Percentiles rank a stretch among this genome's conserved stretches.
Conservation (phyloP, 768 basidiomycete species). For the Botryobasidium botryosum region DNA sequence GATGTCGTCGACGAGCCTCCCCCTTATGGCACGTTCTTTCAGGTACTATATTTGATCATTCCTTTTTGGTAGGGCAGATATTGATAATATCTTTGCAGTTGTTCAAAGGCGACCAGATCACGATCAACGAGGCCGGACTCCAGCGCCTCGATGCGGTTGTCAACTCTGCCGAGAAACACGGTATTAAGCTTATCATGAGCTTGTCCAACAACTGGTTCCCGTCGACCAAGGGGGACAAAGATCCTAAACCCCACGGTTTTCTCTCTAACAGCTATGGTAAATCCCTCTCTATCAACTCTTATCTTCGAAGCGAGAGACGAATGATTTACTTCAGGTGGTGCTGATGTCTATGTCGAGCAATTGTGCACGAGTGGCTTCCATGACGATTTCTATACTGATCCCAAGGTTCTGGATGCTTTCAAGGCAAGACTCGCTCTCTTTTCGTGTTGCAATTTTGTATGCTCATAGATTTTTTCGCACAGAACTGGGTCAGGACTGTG, state of each 20-base stretch:
- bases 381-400: slow-evolving; percentile 11
- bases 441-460: background rate
- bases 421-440: background rate
- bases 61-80: background rate
- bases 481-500: slow-evolving; percentile 5
- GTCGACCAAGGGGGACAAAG: background rate
- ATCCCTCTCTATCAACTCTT: no score
- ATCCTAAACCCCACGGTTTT: background rate
- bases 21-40: slow-evolving; percentile 5
- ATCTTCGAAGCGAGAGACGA: no score
- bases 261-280: slow-evolving; percentile 9
- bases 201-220: slow-evolving; percentile 12
- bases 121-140: slow-evolving; percentile 10
- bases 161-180: slow-evolving; percentile 1
- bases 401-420: slow-evolving; percentile 2
- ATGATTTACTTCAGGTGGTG: slow-evolving; percentile 8
- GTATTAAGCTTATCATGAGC: slow-evolving; percentile 4
- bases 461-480: background rate
- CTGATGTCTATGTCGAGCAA: slow-evolving; percentile 10
- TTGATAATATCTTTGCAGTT: background rate
- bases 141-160: no score
- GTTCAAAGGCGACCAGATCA: slow-evolving; percentile 3
- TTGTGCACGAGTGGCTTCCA: background rate
- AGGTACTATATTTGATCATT: slow-evolving; percentile 10
- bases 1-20: slow-evolving; percentile 3